Evolutionary conservation across 306 rosid genomes (phyloP).

Genomic region (Coriaria nepalensis): DNA sequence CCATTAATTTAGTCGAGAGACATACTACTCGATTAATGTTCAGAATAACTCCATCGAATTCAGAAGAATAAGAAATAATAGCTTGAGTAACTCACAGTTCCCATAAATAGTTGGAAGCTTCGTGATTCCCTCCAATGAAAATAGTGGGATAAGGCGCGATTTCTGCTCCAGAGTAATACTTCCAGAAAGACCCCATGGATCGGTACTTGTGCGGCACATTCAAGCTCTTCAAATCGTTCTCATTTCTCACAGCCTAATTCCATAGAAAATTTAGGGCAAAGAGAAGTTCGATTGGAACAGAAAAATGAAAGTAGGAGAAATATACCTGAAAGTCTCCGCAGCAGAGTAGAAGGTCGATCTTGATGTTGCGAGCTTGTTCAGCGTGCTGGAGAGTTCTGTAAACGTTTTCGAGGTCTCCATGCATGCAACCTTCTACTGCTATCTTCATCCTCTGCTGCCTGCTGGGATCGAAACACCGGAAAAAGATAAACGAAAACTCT

Average conservation of each 20-base stretch:
- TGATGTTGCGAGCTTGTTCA: constrained; percentile 38
- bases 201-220: constrained; percentile 51
- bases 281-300: too few species aligned
- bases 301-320: not conserved
- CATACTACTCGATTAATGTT: not conserved
- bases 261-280: constrained; percentile 10
- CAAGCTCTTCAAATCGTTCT: constrained; percentile 60
- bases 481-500: not conserved
- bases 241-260: constrained; percentile 66
- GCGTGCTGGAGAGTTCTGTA: constrained; percentile 58
- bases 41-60: not conserved
- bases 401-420: constrained; percentile 79
- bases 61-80: not conserved
- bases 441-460: constrained; percentile 38
- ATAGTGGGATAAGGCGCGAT: constrained; percentile 83
- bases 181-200: constrained; percentile 83
- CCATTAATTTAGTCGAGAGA: too few species aligned
- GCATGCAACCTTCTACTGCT: constrained; percentile 93
- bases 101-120: constrained; percentile 89
- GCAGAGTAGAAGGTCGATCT: constrained; percentile 88
- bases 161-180: constrained; percentile 71
- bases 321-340: constrained; percentile 88
- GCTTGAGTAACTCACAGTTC: constrained; percentile 58
- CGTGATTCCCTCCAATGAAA: constrained; percentile 92
- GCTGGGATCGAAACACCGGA: not conserved